These are phyloP conservation scores for Anaeramoeba ignava DNA, from an alignment of 78 protist genomes.

Conservation along the genomic window DNA sequence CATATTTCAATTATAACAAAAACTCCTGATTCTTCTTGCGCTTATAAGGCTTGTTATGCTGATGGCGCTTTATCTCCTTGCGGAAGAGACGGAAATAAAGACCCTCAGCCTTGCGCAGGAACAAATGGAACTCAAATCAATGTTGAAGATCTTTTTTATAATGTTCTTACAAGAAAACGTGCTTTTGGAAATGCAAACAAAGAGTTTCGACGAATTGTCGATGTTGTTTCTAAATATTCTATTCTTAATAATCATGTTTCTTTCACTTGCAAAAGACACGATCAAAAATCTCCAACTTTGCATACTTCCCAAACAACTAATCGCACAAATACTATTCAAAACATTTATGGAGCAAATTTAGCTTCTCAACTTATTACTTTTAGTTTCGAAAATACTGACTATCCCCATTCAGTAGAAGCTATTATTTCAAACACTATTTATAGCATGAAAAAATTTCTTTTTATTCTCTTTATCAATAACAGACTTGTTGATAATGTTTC, in stretches of 20 bases:
- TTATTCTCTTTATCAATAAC: conserved; percentile 74
- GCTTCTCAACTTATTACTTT: neutral
- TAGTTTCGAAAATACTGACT: neutral
- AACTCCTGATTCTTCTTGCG: conserved; percentile 32
- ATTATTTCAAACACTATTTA: conserved; percentile 54
- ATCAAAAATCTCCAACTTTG: neutral
- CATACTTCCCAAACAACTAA: neutral
- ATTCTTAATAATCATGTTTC: conserved; percentile 6
- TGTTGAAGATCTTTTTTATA: conserved; percentile 86
- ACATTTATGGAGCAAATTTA: neutral
- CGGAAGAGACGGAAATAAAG: conserved; percentile 24
- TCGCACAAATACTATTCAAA: neutral
- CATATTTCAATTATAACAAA: conserved; percentile 67
- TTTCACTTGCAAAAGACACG: conserved; percentile 1
- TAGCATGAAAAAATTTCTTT: conserved; percentile 23
- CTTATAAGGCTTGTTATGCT: conserved; percentile 29
- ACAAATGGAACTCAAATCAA: conserved; percentile 39
- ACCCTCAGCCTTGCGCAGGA: conserved; percentile 76
- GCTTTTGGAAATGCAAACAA: conserved; percentile 38
- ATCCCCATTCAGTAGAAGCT: conserved; percentile 16
- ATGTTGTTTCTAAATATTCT: conserved; percentile 2
- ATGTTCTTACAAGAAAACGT: conserved; percentile 44
- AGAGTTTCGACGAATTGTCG: conserved; percentile 42
- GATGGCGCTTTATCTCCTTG: conserved; percentile 50
- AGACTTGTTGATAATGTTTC: conserved; percentile 69